These are phyloP conservation scores for Lachancea sp. DNA, from an alignment of 805 yeast genomes.

Conservation along the genomic window DNA sequence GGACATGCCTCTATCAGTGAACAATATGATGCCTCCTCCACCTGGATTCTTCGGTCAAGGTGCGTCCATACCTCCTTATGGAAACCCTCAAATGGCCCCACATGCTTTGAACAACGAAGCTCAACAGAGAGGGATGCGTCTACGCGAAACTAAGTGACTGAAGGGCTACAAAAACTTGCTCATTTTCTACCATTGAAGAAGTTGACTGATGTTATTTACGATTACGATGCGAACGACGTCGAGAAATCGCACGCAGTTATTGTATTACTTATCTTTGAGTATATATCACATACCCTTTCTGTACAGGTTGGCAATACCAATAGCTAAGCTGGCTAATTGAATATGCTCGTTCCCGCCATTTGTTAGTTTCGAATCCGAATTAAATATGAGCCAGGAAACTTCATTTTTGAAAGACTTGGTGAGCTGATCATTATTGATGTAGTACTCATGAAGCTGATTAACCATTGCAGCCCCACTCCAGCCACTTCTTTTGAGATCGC, in stretches of 20 bases:
- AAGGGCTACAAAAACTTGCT: background rate
- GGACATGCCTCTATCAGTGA: constrained; percentile 20
- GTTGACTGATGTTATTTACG: background rate
- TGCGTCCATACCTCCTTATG: constrained; percentile 6
- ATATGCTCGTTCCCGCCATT: constrained; percentile 89
- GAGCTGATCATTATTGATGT: constrained; percentile 49
- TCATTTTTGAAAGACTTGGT: constrained; percentile 52
- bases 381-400: constrained; percentile 61
- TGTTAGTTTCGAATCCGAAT: constrained; percentile 64
- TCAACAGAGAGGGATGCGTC: constrained; percentile 2
- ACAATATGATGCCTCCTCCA: constrained; percentile 18
- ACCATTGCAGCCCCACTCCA: constrained; percentile 74
- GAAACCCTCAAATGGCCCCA: constrained; percentile 1
- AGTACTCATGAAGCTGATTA: constrained; percentile 62
- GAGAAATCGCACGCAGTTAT: background rate
- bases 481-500: constrained; percentile 54
- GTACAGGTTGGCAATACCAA: constrained; percentile 42
- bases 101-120: background rate
- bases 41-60: constrained; percentile 20
- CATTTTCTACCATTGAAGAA: no score
- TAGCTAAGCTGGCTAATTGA: constrained; percentile 61
- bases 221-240: background rate
- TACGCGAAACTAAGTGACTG: background rate
- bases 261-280: background rate
- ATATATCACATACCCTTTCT: constrained; percentile 7